phyloP scores from a whole-genome alignment of 1,284 basidiomycete genomes.

The Pascua guehoae region DNA sequence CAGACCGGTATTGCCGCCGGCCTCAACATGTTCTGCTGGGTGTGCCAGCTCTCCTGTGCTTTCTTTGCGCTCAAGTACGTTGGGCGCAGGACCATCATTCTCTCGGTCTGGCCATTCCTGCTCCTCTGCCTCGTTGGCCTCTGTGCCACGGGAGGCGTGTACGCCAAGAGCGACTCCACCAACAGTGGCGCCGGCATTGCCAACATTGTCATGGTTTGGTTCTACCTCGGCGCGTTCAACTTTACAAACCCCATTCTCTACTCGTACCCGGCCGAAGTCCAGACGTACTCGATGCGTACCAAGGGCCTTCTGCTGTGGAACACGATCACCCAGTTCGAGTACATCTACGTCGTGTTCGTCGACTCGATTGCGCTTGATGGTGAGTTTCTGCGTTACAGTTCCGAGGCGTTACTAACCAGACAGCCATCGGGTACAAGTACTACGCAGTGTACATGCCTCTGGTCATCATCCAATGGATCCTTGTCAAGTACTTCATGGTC shows the following conservation, averaged over 20 bases:
- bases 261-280: conserved; percentile 48
- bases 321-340: conserved; percentile 36
- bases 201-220: conserved; percentile 47
- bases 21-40: conserved; percentile 46
- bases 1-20: conserved; percentile 51
- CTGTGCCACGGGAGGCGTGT: conserved; percentile 41
- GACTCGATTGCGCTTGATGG: conserved; percentile 45
- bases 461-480: conserved; percentile 29
- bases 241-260: conserved; percentile 43
- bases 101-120: conserved; percentile 45
- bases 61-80: conserved; percentile 38
- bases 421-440: conserved; percentile 43
- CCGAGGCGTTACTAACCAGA: not conserved
- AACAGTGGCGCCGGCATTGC: conserved; percentile 39
- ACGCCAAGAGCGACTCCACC: conserved; percentile 24
- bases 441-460: conserved; percentile 38
- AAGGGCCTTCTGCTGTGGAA: conserved; percentile 51
- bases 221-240: conserved; percentile 49
- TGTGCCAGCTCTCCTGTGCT: conserved; percentile 39
- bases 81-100: conserved; percentile 42
- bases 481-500: conserved; percentile 42
- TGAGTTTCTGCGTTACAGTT: not conserved
- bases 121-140: conserved; percentile 40
- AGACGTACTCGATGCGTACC: conserved; percentile 47
- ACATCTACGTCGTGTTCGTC: conserved; percentile 31